Base-by-base conservation (phyloP, 768 basidiomycete species). In the Ramaria sp. region DNA sequence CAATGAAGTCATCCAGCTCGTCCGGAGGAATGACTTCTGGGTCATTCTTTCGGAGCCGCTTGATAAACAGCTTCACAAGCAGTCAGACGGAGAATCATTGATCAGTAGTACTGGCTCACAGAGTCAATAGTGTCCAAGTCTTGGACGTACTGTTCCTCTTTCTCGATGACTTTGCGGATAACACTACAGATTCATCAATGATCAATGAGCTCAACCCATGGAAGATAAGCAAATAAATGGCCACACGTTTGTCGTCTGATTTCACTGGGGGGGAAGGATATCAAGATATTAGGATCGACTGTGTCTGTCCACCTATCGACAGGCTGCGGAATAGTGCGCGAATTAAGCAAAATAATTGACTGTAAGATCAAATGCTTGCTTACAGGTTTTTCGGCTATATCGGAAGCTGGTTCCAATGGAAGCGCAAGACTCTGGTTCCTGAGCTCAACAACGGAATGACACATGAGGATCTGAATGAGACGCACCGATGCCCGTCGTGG, bases 61-160 rank as follows among this genome's bases (percentile, higher is more conserved):
- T 73, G 53, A 73, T 69, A 62, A 71, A 75, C 1, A 70, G 62
- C 65, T 68, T 27, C 19, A 30, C 10, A 24, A 22, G 33, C 13
- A 13, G 9, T 31, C 54, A 20, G 46, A 37, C 7, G 9, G 27
- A 27, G 43, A 11, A 22, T 15, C 4, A 19, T 38, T 43, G 7
- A 15, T 10, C 15, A 27, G 19, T 33, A 41, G 1, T 15, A 48
- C 7, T 11, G 57, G 75, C 73, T 74, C 42, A 87, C 83, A 15
- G 78, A 73, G 65, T 95, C 90, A 45, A 96, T 80, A 1, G 83
- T 76, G 59, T 91, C 85, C 7, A 99, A 77, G 65, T 99, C 95
- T 55, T 84, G 82, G 43, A 91, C 72, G 66, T 94, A 96, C 64
- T 91, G 86, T 61, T 91, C 84, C 67, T 98, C 95, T 63, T 90